Evolutionary conservation across 1,139 yeast species (phyloP), one percentile per base, ranked within the genome.

Genomic region (Hyphopichia buzzinii): DNA sequence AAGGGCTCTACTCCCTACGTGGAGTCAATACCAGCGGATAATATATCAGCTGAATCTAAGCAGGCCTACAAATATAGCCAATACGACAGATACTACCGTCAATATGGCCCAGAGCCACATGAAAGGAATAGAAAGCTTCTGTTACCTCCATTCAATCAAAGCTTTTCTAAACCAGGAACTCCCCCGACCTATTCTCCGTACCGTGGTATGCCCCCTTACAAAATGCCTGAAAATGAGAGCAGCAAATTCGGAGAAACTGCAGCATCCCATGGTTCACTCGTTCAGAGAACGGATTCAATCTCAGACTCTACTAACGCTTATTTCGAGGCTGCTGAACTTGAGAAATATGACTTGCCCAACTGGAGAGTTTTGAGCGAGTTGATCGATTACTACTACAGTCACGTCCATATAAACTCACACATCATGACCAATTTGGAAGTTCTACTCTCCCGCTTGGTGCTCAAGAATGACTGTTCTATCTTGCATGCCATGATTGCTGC

Each of bases 401-500:
- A 68, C 46, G 56, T 64, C 29, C 79, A 77, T 37, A 68, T 75
- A 6, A 59, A 64, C 29, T 67, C 72, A 38, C 67, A 73, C 32
- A 50, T 74, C 12, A 50, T 78, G 8, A 75, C 79, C 1, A 62
- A 74, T 15, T 69, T 67, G 39, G 43, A 52, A 3, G 45, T 58
- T 4, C 57, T 76, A 25, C 41, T 74, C 12, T 49, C 53, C 23
- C 56, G 59, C 28, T 41, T 74, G 13, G 54, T 65, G 10, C 44
- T 69, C 8, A 52, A 54, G 37, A 46, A 52, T 10, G 73, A 72
- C 31, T 60, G 65, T 1, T 61, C 79, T 0, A 50, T 75, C 8
- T 44, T 75, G 16, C 77, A 72, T 44, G 67, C 76, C 3, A 66
- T 79, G 50, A 67, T 75, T 42, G 61, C 77, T 4, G 62, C 61